Base-by-base conservation (phyloP, 768 basidiomycete genomes). In the Asterophora parasitica region DNA sequence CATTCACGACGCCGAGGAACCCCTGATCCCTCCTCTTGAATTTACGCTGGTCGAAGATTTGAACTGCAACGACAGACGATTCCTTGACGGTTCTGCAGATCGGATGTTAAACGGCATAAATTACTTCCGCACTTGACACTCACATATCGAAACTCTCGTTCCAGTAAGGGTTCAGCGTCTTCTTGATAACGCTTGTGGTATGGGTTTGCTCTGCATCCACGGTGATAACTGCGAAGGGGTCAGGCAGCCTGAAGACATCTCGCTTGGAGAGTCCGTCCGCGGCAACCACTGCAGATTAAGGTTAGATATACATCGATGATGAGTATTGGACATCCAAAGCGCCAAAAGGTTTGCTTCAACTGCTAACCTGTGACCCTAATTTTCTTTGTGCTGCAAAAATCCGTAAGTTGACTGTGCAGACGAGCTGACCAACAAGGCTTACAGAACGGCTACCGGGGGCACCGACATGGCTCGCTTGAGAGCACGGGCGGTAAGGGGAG, bases 31-130 rank as follows among this genome's bases (percentile, higher is more conserved):
- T 84, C 68, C 89, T 79, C 77, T 99, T 99, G 75, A 98, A 98
- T 70, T 99, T 99, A 66, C 92, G 85, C 68, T 98, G 95, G 70
- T 99, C 96, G 58, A 98, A 98, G 59, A 98, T 96, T 70, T 99
- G 96, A 1, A 98, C 94, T 4, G 92, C 92, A 49, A 99, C 81
- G 40, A 98, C 90, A 13, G 94, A 97, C n/a, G 90, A 92, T 57
- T 99, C 96, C 66, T 93, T 95, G 63, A 96, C 95, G 43, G 81
- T 89, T 57, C 94, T 97, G 58, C 36, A 27, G 43, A 53, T 49
- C 11, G 26, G 20, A 26, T 40, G 16, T 32, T 38, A 44, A 38
- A 39, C 16, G 38, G 45, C 46, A 49, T 37, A 38, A 30, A 19
- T 30, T 32, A 4, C 13, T 9, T 9, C 12, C 16, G 49, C 26